Evolutionary conservation across 2,329 filamentous ascomycete species (phyloP).

Genomic region (Aotearoamyces nothofagi): DNA sequence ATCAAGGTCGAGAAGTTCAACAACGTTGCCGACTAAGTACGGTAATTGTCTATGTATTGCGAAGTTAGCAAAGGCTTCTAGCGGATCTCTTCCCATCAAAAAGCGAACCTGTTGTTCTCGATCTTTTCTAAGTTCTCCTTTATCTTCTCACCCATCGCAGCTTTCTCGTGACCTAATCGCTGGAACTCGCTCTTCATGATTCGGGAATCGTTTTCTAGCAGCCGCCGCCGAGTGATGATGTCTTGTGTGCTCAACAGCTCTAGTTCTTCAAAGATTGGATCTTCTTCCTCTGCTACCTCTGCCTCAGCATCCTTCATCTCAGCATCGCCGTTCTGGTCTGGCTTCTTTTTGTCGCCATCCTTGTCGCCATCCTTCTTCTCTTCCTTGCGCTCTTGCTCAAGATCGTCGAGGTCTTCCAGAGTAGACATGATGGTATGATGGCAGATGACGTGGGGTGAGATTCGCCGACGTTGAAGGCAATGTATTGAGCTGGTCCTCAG

Average conservation of each 20-base stretch:
- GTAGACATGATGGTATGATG: slow-evolving; percentile 44
- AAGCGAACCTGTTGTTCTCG: slow-evolving; percentile 79
- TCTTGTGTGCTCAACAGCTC: slow-evolving; percentile 86
- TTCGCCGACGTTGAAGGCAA: too few relatives aligned
- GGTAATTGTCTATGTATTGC: slow-evolving; percentile 79
- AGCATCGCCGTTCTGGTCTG: slow-evolving; percentile 52
- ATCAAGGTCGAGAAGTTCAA: slow-evolving; percentile 91
- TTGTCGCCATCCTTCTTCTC: slow-evolving; percentile 40
- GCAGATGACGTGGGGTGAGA: slow-evolving; percentile 2
- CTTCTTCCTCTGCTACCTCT: slow-evolving; percentile 58
- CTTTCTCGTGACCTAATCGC: slow-evolving; percentile 86
- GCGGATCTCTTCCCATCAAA: slow-evolving; percentile 1
- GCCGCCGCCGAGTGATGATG: slow-evolving; percentile 76
- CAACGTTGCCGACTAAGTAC: slow-evolving; percentile 95
- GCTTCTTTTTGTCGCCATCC: slow-evolving; percentile 39
- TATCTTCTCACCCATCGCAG: slow-evolving; percentile 94
- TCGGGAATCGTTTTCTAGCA: slow-evolving; percentile 92
- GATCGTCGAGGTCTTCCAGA: slow-evolving; percentile 62
- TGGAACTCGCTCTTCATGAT: slow-evolving; percentile 99
- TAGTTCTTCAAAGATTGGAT: slow-evolving; percentile 85
- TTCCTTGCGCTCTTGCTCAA: slow-evolving; percentile 56
- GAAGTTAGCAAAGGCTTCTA: slow-evolving; percentile 7
- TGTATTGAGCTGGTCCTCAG: too few relatives aligned
- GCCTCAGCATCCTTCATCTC: slow-evolving; percentile 80
- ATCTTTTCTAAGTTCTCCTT: slow-evolving; percentile 99